Evolutionary conservation across 2,329 filamentous ascomycete species (phyloP).

Genomic region (Colletotrichum orchidophilum): DNA sequence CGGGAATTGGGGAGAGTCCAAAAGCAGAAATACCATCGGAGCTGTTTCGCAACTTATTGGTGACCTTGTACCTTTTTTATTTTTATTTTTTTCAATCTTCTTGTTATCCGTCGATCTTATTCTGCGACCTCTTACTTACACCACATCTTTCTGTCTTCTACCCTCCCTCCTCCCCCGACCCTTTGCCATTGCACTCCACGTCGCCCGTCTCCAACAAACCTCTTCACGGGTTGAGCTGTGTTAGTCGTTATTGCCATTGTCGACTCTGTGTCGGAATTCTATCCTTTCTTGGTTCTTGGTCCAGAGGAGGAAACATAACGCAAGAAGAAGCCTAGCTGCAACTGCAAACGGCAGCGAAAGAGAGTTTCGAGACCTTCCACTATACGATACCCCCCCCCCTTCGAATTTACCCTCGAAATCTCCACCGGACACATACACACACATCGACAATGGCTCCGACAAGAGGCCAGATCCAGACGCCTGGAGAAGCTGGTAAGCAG

Average conservation of each 20-base stretch:
- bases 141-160: background rate
- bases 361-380: background rate
- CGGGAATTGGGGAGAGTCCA: constrained; percentile 12
- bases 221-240: background rate
- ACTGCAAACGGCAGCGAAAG: background rate
- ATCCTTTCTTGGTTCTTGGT: background rate
- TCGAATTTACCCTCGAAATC: background rate
- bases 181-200: background rate
- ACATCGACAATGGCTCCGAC: constrained; percentile 33
- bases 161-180: background rate
- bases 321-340: background rate
- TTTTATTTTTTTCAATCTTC: background rate
- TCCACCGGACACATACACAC: background rate
- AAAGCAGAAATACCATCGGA: constrained; percentile 20
- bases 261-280: background rate
- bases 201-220: background rate
- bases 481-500: constrained; percentile 71
- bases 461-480: constrained; percentile 60
- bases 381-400: background rate
- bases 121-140: background rate
- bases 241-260: background rate
- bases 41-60: constrained; percentile 11
- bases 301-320: background rate
- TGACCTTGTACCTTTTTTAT: background rate
- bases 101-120: background rate